phyloP scores from a whole-genome alignment of 305 asterid genomes.

The Solanum chacoense region DNA sequence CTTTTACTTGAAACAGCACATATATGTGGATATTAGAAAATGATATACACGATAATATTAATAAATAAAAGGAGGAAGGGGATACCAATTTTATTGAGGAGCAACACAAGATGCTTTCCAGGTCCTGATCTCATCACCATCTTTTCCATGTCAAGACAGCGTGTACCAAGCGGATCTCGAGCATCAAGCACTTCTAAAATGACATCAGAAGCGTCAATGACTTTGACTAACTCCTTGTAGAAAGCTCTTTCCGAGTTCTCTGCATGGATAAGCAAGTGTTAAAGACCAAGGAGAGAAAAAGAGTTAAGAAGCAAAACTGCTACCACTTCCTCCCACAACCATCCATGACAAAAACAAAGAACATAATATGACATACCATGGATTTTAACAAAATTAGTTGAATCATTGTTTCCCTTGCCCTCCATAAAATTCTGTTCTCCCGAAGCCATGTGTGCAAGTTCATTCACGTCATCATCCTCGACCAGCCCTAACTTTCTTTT shows the following conservation, averaged over 20 bases:
- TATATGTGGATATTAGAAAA: not conserved
- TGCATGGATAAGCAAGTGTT: constrained; percentile 5
- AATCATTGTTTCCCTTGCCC: constrained; percentile 15
- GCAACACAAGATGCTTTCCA: constrained; percentile 72
- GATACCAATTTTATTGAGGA: constrained; percentile 85
- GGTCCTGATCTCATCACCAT: constrained; percentile 72
- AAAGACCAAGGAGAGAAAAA: not conserved
- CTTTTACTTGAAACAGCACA: not conserved
- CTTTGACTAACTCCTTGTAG: constrained; percentile 87
- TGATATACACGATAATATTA: not conserved
- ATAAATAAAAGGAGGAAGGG: not conserved
- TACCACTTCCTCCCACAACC: not conserved
- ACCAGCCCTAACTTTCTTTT: constrained; percentile 74
- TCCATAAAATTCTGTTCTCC: constrained; percentile 31
- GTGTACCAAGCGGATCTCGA: constrained; percentile 94
- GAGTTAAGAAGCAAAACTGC: not conserved
- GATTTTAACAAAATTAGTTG: constrained; percentile 18
- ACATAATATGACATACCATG: constrained; percentile 31
- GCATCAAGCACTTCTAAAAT: constrained; percentile 97
- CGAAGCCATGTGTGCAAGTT: constrained; percentile 5
- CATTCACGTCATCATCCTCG: constrained; percentile 42
- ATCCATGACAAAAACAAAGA: not conserved
- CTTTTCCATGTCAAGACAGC: constrained; percentile 86
- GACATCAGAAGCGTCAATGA: constrained; percentile 87
- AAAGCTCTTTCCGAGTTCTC: constrained; percentile 73